These are phyloP conservation scores for Sugiyamaella japonica DNA, from an alignment of 1,139 yeast genomes.

Conservation along the genomic window DNA sequence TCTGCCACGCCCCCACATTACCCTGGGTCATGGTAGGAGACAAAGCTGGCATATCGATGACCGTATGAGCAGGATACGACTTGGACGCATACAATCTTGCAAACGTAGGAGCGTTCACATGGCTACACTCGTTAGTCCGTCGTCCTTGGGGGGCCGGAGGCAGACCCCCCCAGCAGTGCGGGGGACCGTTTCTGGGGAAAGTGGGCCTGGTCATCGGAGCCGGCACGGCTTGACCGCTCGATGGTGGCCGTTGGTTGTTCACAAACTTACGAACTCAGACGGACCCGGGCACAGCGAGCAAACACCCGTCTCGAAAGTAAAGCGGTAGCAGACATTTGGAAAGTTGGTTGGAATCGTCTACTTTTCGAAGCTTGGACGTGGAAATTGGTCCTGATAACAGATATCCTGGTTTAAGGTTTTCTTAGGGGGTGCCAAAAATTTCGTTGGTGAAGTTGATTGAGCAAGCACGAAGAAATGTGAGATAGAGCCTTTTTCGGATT, in stretches of 20 bases:
- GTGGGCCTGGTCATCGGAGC: too few relatives aligned
- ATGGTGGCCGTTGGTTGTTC: too few relatives aligned
- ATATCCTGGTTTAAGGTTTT: background rate
- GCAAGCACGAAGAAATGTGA: too few relatives aligned
- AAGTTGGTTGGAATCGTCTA: background rate
- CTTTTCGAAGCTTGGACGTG: background rate
- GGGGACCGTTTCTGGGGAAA: too few relatives aligned
- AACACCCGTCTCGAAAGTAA: slow-evolving; percentile 24
- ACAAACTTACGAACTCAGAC: slow-evolving; percentile 17
- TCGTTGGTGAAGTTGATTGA: background rate
- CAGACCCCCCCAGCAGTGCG: too few relatives aligned
- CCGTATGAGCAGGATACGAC: slow-evolving; percentile 57
- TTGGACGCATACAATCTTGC: slow-evolving; percentile 43
- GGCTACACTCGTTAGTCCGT: too few relatives aligned
- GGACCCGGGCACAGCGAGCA: slow-evolving; percentile 22
- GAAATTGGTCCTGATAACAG: too few relatives aligned
- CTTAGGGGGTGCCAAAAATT: background rate
- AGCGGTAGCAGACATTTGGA: slow-evolving; percentile 27
- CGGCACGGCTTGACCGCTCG: too few relatives aligned
- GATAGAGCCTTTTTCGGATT: too few relatives aligned
- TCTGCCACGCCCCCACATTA: slow-evolving; percentile 83
- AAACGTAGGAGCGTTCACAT: slow-evolving; percentile 35
- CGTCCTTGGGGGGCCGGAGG: too few relatives aligned
- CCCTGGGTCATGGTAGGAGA: slow-evolving; percentile 99
- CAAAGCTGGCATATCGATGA: slow-evolving; percentile 86